phyloP scores from a whole-genome alignment of 441 rosid species.

The Isatis lusitanica region DNA sequence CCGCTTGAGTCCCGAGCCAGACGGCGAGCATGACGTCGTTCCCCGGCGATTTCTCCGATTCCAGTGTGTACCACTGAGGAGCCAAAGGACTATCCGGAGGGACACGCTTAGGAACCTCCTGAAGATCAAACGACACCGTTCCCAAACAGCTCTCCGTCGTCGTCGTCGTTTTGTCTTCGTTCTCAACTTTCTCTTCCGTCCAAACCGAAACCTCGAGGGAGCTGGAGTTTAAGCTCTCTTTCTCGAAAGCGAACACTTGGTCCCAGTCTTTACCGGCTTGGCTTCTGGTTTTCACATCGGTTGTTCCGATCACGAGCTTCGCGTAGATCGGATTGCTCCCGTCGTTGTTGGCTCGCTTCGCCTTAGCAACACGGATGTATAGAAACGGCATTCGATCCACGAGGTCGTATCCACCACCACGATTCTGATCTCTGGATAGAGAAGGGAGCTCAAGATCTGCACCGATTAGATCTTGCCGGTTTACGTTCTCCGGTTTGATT shows the following conservation, averaged over 20 bases:
- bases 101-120: constrained; percentile 65
- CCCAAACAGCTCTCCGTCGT: constrained; percentile 51
- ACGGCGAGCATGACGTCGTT: constrained; percentile 73
- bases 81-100: constrained; percentile 80
- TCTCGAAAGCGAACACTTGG: constrained; percentile 72
- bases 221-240: constrained; percentile 68
- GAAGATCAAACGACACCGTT: constrained; percentile 68
- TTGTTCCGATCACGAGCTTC: constrained; percentile 80
- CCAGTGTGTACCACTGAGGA: constrained; percentile 75
- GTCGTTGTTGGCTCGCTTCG: constrained; percentile 46
- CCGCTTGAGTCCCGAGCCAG: constrained; percentile 72
- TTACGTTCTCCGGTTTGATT: constrained; percentile 30
- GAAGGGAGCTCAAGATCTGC: constrained; percentile 61
- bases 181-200: constrained; percentile 56
- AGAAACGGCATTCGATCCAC: constrained; percentile 84
- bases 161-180: constrained; percentile 39
- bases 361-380: constrained; percentile 73
- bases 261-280: constrained; percentile 72
- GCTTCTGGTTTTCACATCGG: constrained; percentile 64
- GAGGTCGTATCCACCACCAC: constrained; percentile 64
- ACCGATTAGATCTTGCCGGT: constrained; percentile 45
- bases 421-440: constrained; percentile 50
- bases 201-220: constrained; percentile 74
- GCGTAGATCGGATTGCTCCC: constrained; percentile 50
- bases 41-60: constrained; percentile 51